A percentile compares a stretch with the other conserved stretches of the same genome.
These are phyloP conservation scores for Calonectria leucothoes DNA, from an alignment of 2,329 filamentous ascomycete genomes.

Conservation along the genomic window DNA sequence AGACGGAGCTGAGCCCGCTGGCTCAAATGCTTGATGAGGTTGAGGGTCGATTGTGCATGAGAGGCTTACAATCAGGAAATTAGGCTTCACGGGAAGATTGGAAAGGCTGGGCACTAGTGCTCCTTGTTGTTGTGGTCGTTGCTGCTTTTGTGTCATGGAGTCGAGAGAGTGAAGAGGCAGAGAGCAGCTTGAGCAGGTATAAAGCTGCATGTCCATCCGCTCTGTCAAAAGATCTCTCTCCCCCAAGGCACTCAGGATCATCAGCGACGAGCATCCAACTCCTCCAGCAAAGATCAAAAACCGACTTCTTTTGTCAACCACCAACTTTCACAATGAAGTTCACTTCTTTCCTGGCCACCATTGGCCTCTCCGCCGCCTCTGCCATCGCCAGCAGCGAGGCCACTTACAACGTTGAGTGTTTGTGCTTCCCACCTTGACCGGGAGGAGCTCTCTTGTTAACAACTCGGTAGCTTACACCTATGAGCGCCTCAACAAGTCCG, in stretches of 20 bases:
- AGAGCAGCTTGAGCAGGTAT: slow-evolving; percentile 1
- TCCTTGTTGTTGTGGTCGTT: background rate
- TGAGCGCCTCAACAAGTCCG: slow-evolving; percentile 42
- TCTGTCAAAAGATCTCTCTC: slow-evolving; percentile 11
- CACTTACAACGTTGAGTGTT: slow-evolving; percentile 13
- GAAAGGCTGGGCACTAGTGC: background rate
- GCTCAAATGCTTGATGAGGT: background rate
- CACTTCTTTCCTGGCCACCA: slow-evolving; percentile 16
- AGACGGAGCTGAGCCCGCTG: background rate
- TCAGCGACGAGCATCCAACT: slow-evolving; percentile 11
- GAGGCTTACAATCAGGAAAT: slow-evolving; percentile 12
- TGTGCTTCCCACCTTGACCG: background rate
- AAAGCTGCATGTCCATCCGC: background rate
- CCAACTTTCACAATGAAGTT: slow-evolving; percentile 23
- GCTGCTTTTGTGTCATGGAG: background rate
- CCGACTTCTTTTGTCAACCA: slow-evolving; percentile 11
- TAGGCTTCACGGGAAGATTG: background rate
- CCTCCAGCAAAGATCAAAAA: background rate
- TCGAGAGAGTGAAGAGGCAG: background rate
- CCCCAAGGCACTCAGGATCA: slow-evolving; percentile 17
- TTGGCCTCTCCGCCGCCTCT: slow-evolving; percentile 14
- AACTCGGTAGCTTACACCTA: slow-evolving; percentile 29
- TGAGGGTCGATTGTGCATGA: slow-evolving; percentile 2
- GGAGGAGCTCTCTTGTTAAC: background rate
- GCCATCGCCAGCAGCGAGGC: slow-evolving; percentile 8